Percentiles rank a stretch among this genome's conserved stretches.
phyloP scores from a whole-genome alignment of 192 early-diverging fungal species.

The Tieghemiomyces parasiticus region DNA sequence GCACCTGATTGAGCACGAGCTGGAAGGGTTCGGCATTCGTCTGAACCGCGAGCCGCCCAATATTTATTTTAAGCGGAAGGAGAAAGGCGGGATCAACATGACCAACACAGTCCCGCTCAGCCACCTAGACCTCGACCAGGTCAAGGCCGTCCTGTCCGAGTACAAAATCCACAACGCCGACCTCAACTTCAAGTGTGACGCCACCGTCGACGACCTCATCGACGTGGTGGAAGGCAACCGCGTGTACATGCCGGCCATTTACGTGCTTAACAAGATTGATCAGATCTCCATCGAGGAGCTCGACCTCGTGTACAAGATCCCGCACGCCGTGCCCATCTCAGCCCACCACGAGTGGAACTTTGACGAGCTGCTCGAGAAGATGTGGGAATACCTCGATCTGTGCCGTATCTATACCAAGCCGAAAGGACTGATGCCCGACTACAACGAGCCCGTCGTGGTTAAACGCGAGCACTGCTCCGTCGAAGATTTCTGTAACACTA shows the following conservation, averaged over 20 bases:
- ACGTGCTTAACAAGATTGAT: constrained; percentile 98
- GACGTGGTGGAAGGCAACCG: constrained; percentile 92
- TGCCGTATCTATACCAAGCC: constrained; percentile 83
- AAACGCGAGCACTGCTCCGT: constrained; percentile 47
- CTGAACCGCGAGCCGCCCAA: constrained; percentile 94
- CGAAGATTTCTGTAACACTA: constrained; percentile 91
- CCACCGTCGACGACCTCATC: constrained; percentile 89
- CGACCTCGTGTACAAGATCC: constrained; percentile 93
- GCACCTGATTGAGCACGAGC: constrained; percentile 85
- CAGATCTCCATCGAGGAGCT: constrained; percentile 93
- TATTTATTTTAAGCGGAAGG: constrained; percentile 94
- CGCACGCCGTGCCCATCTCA: constrained; percentile 75
- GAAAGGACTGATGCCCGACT: constrained; percentile 92
- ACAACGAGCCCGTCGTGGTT: constrained; percentile 83
- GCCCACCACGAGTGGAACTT: constrained; percentile 89
- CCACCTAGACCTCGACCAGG: constrained; percentile 71
- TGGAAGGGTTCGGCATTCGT: constrained; percentile 95
- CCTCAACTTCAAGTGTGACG: constrained; percentile 83
- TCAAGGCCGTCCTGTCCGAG: constrained; percentile 88
- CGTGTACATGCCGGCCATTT: constrained; percentile 90
- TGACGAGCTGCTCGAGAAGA: constrained; percentile 83
- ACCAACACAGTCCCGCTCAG: constrained; percentile 84
- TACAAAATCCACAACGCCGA: constrained; percentile 97
- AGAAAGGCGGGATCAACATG: constrained; percentile 94
- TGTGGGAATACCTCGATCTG: constrained; percentile 64